phyloP scores from a whole-genome alignment of 192 early-diverging fungal species.

The Coemansia sp. region DNA sequence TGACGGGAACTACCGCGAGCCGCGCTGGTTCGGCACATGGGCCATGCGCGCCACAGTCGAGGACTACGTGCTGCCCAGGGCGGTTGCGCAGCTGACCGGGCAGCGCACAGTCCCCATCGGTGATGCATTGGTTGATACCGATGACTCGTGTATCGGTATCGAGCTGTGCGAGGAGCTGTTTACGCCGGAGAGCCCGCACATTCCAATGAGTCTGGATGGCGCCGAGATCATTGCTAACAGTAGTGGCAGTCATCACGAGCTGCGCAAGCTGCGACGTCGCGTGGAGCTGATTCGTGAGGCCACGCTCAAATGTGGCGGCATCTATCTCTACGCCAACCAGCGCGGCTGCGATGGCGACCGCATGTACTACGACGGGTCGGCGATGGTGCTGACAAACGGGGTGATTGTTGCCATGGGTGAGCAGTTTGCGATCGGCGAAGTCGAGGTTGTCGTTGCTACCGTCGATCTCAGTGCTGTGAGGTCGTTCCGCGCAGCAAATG shows the following conservation, averaged over 20 bases:
- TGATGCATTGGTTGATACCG: constrained; percentile 82
- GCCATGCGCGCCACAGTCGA: constrained; percentile 63
- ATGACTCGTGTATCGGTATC: constrained; percentile 86
- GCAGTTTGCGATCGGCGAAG: constrained; percentile 92
- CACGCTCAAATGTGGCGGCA: constrained; percentile 89
- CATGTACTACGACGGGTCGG: constrained; percentile 94
- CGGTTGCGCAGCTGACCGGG: constrained; percentile 76
- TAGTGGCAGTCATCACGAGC: constrained; percentile 95
- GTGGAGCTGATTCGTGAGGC: constrained; percentile 88
- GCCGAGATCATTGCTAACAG: constrained; percentile 97
- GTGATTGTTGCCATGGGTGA: constrained; percentile 81
- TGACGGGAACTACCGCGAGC: constrained; percentile 97
- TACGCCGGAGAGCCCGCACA: constrained; percentile 94
- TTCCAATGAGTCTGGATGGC: constrained; percentile 88
- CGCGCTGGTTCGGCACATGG: constrained; percentile 95
- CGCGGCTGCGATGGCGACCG: constrained; percentile 98
- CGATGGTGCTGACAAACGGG: constrained; percentile 90
- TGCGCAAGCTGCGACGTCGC: constrained; percentile 84
- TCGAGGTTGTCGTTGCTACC: constrained; percentile 91
- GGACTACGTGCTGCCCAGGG: constrained; percentile 76
- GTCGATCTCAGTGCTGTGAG: constrained; percentile 90
- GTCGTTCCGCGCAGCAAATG: constrained; percentile 65
- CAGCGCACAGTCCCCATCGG: constrained; percentile 84
- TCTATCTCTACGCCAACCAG: constrained; percentile 96
- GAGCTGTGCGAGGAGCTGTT: constrained; percentile 99